Conservation (phyloP, 2,329 filamentous ascomycete genomes). For the Verticillium isaacii region DNA sequence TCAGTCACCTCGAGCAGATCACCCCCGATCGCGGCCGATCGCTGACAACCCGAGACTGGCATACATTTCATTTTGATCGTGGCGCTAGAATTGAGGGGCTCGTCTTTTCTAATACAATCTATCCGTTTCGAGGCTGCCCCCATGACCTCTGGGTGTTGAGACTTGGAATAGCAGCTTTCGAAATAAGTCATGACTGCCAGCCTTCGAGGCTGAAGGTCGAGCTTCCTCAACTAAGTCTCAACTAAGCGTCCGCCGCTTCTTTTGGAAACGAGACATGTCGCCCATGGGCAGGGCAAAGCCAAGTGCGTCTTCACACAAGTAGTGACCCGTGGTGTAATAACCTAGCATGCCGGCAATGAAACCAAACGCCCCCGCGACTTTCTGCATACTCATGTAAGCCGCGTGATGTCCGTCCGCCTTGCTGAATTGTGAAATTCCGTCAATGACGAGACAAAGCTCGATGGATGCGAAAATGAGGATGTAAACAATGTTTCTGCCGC, state of each 20-base stretch:
- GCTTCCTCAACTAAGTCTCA: not conserved
- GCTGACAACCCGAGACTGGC: too few relatives aligned
- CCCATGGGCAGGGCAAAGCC: slow-evolving; percentile 19
- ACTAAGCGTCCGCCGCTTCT: not conserved
- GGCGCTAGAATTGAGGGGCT: too few relatives aligned
- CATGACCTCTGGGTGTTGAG: too few relatives aligned
- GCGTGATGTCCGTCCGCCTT: slow-evolving; percentile 16
- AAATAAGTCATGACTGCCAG: too few relatives aligned
- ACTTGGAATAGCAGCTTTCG: too few relatives aligned
- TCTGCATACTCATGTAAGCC: slow-evolving; percentile 9
- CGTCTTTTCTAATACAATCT: too few relatives aligned
- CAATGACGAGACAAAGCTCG: slow-evolving; percentile 19
- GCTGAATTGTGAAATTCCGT: slow-evolving; percentile 17
- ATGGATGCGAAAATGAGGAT: slow-evolving; percentile 17
- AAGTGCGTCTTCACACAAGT: slow-evolving; percentile 19
- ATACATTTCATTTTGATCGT: too few relatives aligned
- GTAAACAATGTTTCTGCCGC: slow-evolving; percentile 19
- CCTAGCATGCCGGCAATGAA: slow-evolving; percentile 19
- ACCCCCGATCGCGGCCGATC: too few relatives aligned
- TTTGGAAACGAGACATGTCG: not conserved
- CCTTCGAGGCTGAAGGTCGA: too few relatives aligned
- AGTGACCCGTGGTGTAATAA: slow-evolving; percentile 17
- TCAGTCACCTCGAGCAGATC: too few relatives aligned
- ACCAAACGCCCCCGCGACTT: slow-evolving; percentile 17
- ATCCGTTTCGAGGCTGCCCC: too few relatives aligned